Conservation (phyloP, 2,329 filamentous ascomycete species). For the Botrytis fabae region DNA sequence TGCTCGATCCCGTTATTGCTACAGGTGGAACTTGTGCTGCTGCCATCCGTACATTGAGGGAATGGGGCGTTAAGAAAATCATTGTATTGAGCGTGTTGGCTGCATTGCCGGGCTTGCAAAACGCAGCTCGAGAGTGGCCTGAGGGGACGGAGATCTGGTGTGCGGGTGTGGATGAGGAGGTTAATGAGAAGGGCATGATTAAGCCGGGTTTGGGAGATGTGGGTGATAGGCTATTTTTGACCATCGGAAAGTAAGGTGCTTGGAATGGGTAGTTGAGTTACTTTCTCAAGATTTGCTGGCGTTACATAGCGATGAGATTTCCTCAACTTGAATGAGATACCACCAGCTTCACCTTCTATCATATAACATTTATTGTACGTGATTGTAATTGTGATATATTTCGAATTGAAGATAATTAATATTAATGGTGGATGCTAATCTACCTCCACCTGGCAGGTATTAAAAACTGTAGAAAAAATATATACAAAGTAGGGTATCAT, state of each 20-base stretch:
- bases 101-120: constrained; percentile 67
- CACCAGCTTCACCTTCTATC: not conserved
- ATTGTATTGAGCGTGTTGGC: constrained; percentile 75
- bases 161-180: constrained; percentile 72
- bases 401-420: not conserved
- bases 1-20: constrained; percentile 90
- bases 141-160: constrained; percentile 79
- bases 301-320: constrained; percentile 1
- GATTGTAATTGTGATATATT: not conserved
- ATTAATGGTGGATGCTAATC: constrained; percentile 25
- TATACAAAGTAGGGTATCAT: constrained; percentile 29
- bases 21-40: constrained; percentile 88
- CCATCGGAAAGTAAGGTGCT: constrained; percentile 70
- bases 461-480: constrained; percentile 16
- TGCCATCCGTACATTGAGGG: constrained; percentile 82
- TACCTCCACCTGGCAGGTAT: constrained; percentile 22
- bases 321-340: constrained; percentile 18
- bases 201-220: constrained; percentile 88
- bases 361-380: not conserved
- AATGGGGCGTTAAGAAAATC: constrained; percentile 88
- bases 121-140: constrained; percentile 75
- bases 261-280: not conserved
- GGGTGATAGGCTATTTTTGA: constrained; percentile 86
- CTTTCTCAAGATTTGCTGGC: not conserved
- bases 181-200: constrained; percentile 84